Evolutionary conservation across 495 filamentous ascomycete species (phyloP), one percentile per base, ranked within the genome.

Genomic region (Xylaria cubensis): DNA sequence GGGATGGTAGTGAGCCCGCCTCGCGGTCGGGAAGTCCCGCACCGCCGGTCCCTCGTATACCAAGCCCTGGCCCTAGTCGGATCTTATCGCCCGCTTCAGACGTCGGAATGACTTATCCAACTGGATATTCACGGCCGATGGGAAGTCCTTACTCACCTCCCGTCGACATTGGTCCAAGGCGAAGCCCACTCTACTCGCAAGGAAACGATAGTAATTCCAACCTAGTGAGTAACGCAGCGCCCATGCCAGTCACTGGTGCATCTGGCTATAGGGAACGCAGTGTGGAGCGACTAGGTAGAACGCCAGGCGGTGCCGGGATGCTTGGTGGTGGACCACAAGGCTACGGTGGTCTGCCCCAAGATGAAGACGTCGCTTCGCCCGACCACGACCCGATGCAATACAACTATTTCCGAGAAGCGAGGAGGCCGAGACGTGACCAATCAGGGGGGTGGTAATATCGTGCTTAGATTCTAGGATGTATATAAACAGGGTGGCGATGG

Each of bases 281-380:
- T 50, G 55, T 74, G 69, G 84, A 79, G 55, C 75, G 75, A 21
- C 63, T 66, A 4, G 32, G 71, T 4, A 70, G 79, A 61, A 65
- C 76, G 64, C 77, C 81, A 17, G 79, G 78, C 19, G 78, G 79
- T 39, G 79, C 77, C 21, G 82, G 81, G 32, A 84, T 84, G 76
- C 75, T 87, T 15, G 86, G 86, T 42, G 85, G 85, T 39, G 86
- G 86, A 10, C 85, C 86, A 17, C 76, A 82, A 50, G 87, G 87
- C 9, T 89, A 89, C 72, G 85, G 85, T 13, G 81, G 81, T 21
- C 69, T 89, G 44, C 85, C 87, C 8, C 87, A 89, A 70, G 74
- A 76, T 19, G 80, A 80, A 44, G 77, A 80, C 42, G 46, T 69
- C 15, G 61, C 66, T 24, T 34, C 71, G 7, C 73, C 74, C 0